Base-by-base conservation (phyloP, 2,329 filamentous ascomycete species). In the Paraconiothyrium brasiliense region DNA sequence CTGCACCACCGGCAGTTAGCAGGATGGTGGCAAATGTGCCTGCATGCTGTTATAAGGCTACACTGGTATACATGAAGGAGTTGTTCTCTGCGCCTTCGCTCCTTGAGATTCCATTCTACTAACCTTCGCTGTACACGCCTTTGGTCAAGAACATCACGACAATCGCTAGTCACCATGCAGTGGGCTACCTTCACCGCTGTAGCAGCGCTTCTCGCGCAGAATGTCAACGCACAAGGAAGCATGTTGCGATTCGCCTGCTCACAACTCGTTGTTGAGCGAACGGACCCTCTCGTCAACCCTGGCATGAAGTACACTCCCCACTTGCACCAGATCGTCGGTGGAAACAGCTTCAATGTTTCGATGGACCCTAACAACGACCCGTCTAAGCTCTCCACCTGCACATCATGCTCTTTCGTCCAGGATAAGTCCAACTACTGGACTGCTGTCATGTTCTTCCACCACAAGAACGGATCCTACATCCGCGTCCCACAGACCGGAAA, bases 391-490 rank as follows among this genome's bases (percentile, higher is more conserved):
- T 76, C 74, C 13, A 76, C 65, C 27, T 76, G 74, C 67, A 76
- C 74, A 58, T 76, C 73, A 4, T 76, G 74, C 65, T 70, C 59
- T 49, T 76, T 75, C 58, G 52, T 59, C 11, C 71, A 76, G 58
- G 74, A 76, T 41, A 74, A 72, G 65, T 74, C 71, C 1, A 76
- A 76, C 58, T 76, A 76, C 63, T 76, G 74, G 74, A 76, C 74
- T 6, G 74, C 74, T 1, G 74, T 76, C 49, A 76, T 76, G 74
- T 76, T 76, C 69, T 76, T 76, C 69, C 71, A 76, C 58, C 64
- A 68, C 41, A 76, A 75, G 68, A 75, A 76, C 57, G 74, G 74
- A 39, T 61, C 67, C 1, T 76, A 75, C 61, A 73, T 66, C 20
- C 70, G 72, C 16, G 73, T 75, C 16, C 73, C 69, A 8, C 73